Evolutionary conservation across 192 early-diverging fungal species (phyloP).

Genomic region (Coemansia sp.): DNA sequence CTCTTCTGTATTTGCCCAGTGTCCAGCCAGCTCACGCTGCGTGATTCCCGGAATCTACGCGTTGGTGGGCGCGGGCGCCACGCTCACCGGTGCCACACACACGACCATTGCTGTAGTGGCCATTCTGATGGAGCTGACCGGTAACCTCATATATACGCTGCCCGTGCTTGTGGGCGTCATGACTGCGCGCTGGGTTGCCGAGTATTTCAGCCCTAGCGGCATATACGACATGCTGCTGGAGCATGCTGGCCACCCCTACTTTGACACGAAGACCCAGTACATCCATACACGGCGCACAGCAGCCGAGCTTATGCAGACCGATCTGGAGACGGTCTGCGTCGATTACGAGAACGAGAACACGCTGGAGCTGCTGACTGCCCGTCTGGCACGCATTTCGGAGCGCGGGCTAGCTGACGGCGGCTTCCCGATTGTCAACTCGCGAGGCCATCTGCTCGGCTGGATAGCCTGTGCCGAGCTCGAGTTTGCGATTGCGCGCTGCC

Average conservation of each 20-base stretch:
- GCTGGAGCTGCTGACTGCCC: constrained; percentile 56
- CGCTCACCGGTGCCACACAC: constrained; percentile 57
- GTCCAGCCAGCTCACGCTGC: constrained; percentile 51
- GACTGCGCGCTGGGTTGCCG: constrained; percentile 72
- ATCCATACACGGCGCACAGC: constrained; percentile 59
- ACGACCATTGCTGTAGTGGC: constrained; percentile 65
- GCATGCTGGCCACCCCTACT: constrained; percentile 68
- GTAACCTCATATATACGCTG: constrained; percentile 68
- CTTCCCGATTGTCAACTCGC: constrained; percentile 63
- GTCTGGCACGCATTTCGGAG: constrained; percentile 55
- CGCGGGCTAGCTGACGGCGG: constrained; percentile 71
- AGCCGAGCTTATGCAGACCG: constrained; percentile 62
- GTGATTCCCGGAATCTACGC: constrained; percentile 74
- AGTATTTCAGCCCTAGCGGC: constrained; percentile 63
- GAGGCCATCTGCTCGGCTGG: constrained; percentile 70
- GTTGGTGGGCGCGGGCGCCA: constrained; percentile 56
- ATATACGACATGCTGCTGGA: constrained; percentile 78
- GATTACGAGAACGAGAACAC: constrained; percentile 60
- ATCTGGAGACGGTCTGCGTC: constrained; percentile 66
- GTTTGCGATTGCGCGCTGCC: constrained; percentile 61
- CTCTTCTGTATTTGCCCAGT: constrained; percentile 47
- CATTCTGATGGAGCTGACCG: constrained; percentile 80
- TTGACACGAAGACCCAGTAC: constrained; percentile 75
- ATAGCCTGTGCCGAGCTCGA: constrained; percentile 78
- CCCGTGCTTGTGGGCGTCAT: constrained; percentile 60